Conservation (phyloP, 1,284 basidiomycete species). For the Abortiporus biennis region DNA sequence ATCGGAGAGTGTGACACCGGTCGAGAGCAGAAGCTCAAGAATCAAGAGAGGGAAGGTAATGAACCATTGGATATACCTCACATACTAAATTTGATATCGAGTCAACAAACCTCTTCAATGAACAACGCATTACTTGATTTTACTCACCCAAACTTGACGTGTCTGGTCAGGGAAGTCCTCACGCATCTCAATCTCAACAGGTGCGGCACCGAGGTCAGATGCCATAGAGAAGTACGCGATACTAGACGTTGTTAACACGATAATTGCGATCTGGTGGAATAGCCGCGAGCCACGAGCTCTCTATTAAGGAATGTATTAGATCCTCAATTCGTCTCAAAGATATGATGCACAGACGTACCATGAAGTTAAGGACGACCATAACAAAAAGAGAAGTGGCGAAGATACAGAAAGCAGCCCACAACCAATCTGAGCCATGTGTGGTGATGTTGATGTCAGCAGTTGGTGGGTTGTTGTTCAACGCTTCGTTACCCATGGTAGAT, state of each 20-base stretch:
- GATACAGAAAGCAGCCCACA: constrained; percentile 44
- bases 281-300: constrained; percentile 35
- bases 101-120: no score
- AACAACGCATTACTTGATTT: neutral
- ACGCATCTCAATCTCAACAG: constrained; percentile 41
- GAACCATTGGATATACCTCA: constrained; percentile 52
- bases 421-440: constrained; percentile 36
- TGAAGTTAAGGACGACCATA: constrained; percentile 27
- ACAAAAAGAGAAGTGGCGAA: constrained; percentile 32
- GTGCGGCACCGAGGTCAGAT: constrained; percentile 50
- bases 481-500: constrained; percentile 18
- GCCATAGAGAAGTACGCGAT: constrained; percentile 54
- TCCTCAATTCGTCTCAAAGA: neutral
- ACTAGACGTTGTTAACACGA: constrained; percentile 37
- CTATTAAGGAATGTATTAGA: constrained; percentile 14
- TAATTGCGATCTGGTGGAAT: constrained; percentile 41
- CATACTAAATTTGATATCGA: constrained; percentile 25
- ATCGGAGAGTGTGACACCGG: constrained; percentile 44
- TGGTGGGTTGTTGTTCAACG: constrained; percentile 24
- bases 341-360: constrained; percentile 15
- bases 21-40: constrained; percentile 43
- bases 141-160: constrained; percentile 48
- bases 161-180: constrained; percentile 27
- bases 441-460: constrained; percentile 28
- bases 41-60: constrained; percentile 54